Conservation (phyloP, 345 rosid genomes). For the Hibiscus tridactylites region DNA sequence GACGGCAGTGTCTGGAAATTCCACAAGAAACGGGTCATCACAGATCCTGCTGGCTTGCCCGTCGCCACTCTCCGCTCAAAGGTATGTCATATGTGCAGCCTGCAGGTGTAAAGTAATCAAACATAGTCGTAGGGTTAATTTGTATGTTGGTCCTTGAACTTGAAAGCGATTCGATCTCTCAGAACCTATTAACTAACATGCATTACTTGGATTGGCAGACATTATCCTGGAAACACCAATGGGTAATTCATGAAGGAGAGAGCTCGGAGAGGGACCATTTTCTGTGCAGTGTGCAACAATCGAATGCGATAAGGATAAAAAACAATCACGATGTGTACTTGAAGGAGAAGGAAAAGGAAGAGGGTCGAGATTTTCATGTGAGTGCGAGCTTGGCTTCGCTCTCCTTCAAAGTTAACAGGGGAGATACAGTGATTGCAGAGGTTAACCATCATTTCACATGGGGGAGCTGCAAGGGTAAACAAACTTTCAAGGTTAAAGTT, state of each 20-base stretch:
- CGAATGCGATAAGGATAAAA: conserved; percentile 49
- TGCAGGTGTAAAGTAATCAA: no score
- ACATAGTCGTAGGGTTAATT: no score
- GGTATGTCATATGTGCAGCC: no score
- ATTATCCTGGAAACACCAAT: conserved; percentile 34
- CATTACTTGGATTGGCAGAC: conserved; percentile 13
- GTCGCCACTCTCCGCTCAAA: conserved; percentile 52
- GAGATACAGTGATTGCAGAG: conserved; percentile 54
- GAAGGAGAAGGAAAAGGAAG: conserved; percentile 19
- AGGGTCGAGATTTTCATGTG: conserved; percentile 38
- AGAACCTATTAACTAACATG: no score
- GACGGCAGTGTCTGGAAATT: conserved; percentile 61
- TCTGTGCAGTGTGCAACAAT: conserved; percentile 37
- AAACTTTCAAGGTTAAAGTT: conserved; percentile 45
- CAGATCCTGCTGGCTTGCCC: conserved; percentile 67
- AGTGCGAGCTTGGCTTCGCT: conserved; percentile 41
- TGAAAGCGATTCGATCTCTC: background rate
- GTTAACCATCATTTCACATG: conserved; percentile 47
- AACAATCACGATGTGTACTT: conserved; percentile 47
- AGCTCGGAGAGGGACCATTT: conserved; percentile 24
- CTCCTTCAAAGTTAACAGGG: conserved; percentile 50
- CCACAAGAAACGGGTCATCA: conserved; percentile 41
- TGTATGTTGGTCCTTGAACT: background rate
- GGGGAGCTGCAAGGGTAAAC: conserved; percentile 63
- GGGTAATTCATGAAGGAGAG: conserved; percentile 56